These are phyloP conservation scores for Penicillium cinerascens DNA, from an alignment of 495 filamentous ascomycete genomes.

Conservation along the genomic window DNA sequence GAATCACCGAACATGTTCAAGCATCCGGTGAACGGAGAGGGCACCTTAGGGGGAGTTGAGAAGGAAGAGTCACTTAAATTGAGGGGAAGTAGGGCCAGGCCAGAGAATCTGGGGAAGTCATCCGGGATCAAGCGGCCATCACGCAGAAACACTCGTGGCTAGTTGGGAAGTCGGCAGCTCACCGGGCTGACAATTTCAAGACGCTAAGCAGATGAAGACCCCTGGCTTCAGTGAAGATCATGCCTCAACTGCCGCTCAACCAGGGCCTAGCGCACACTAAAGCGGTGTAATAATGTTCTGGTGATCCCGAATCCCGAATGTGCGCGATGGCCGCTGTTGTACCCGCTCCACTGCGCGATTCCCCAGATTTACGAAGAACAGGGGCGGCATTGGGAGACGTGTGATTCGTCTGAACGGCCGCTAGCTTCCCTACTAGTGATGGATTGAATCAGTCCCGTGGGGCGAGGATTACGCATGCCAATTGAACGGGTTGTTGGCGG, in stretches of 20 bases:
- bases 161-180: too few relatives aligned
- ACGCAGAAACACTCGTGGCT: background rate
- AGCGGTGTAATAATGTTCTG: too few relatives aligned
- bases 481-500: background rate
- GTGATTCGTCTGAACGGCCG: too few relatives aligned
- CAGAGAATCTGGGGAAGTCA: slow-evolving; percentile 1
- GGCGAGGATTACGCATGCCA: background rate
- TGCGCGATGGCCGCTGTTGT: background rate
- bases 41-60: too few relatives aligned
- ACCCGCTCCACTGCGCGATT: background rate
- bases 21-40: background rate
- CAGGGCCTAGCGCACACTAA: too few relatives aligned
- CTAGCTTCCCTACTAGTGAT: too few relatives aligned
- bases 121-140: background rate
- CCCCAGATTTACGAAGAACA: slow-evolving; percentile 1
- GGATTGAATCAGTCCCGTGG: too few relatives aligned
- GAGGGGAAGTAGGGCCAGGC: background rate
- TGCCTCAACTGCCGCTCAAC: too few relatives aligned
- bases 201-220: too few relatives aligned
- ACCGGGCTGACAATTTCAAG: too few relatives aligned
- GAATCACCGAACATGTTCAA: slow-evolving; percentile 18
- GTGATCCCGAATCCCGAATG: background rate
- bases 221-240: too few relatives aligned
- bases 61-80: background rate
- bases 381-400: background rate